Percentiles rank a stretch among this genome's conserved stretches.
Evolutionary conservation across 306 rosid genomes (phyloP).

Genomic region (Sicyos edulis): DNA sequence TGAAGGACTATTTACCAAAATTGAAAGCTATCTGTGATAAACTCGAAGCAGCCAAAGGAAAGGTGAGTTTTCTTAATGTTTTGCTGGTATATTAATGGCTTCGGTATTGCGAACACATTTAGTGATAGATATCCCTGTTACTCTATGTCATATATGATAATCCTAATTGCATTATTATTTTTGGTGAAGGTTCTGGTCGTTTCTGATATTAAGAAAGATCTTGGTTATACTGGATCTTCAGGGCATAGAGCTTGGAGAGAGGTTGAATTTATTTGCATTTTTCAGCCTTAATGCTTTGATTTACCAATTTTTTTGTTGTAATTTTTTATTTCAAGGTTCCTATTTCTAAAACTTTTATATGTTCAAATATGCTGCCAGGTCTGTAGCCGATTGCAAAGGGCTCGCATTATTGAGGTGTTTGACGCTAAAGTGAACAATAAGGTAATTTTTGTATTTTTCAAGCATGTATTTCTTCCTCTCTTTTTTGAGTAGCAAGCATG

Average conservation of each 20-base stretch:
- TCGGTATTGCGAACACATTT: background rate
- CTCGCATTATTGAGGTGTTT: conserved; percentile 56
- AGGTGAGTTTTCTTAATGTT: conserved; percentile 39
- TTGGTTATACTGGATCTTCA: conserved; percentile 57
- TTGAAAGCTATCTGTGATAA: conserved; percentile 60
- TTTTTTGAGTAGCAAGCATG: no score
- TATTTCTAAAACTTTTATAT: conserved; percentile 17
- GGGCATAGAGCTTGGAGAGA: conserved; percentile 71
- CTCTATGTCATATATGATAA: background rate
- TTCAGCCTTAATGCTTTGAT: conserved; percentile 6
- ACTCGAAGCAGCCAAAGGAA: conserved; percentile 71
- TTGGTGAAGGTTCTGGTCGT: conserved; percentile 70
- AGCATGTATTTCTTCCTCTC: background rate
- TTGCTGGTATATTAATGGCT: background rate
- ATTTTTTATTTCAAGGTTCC: background rate
- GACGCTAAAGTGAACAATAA: conserved; percentile 78
- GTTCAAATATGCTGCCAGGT: conserved; percentile 40
- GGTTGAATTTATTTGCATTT: conserved; percentile 31
- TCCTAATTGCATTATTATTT: conserved; percentile 26
- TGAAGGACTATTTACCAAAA: conserved; percentile 65
- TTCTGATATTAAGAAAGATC: conserved; percentile 71
- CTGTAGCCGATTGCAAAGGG: conserved; percentile 49
- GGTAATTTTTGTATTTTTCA: conserved; percentile 31
- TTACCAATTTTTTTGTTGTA: background rate
- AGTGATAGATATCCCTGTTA: background rate